Conservation (phyloP, 768 basidiomycete genomes). For the Lactifluus subvellereus region DNA sequence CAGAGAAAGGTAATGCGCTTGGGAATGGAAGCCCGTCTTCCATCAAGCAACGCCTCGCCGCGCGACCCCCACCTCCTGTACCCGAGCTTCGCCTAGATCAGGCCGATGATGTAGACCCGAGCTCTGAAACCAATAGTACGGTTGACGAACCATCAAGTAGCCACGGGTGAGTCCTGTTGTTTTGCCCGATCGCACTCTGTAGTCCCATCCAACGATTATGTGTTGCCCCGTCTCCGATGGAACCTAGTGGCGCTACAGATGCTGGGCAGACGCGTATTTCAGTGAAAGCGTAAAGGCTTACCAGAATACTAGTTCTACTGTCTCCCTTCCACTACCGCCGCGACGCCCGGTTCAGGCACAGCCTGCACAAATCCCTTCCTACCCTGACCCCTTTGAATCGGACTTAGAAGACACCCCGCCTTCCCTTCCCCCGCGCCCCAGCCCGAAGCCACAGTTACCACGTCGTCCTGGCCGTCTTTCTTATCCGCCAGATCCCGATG, state of each 20-base stretch:
- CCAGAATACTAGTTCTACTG: constrained; percentile 1
- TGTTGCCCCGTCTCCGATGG: neutral
- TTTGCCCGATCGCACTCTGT: neutral
- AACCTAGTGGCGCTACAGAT: neutral
- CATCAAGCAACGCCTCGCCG: constrained; percentile 13
- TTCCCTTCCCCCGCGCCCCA: neutral
- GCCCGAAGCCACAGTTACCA: constrained; percentile 6
- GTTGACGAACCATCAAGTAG: neutral
- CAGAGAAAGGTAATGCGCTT: neutral
- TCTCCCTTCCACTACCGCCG: neutral
- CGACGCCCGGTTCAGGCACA: neutral
- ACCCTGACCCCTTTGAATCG: constrained; percentile 11
- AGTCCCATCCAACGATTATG: neutral
- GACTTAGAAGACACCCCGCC: neutral
- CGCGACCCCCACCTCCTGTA: constrained; percentile 14
- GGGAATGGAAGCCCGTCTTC: constrained; percentile 13
- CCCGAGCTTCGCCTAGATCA: constrained; percentile 15
- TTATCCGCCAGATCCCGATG: constrained; percentile 11
- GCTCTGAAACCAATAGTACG: neutral
- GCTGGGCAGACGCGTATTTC: neutral
- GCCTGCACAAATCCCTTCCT: neutral
- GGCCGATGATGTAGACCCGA: neutral
- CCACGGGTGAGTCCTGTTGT: constrained; percentile 5
- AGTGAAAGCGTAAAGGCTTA: neutral
- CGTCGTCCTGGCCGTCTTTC: constrained; percentile 11